phyloP scores from a whole-genome alignment of 1,284 basidiomycete genomes.

The Porodaedalea pini region DNA sequence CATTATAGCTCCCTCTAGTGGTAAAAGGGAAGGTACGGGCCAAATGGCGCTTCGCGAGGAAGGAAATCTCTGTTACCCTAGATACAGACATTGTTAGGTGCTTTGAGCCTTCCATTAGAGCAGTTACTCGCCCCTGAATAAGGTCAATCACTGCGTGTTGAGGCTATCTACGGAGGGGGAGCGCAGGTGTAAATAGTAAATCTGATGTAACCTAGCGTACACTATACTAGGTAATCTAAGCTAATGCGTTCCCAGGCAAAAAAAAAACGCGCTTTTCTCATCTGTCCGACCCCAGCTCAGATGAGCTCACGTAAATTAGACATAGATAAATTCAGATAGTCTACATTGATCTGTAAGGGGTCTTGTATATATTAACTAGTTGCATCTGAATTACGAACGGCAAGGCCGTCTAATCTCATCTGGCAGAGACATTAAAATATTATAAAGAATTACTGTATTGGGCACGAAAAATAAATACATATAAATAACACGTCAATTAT shows the following conservation, averaged over 20 bases:
- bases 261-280: background rate
- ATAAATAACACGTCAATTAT: constrained; percentile 6
- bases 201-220: background rate
- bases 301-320: background rate
- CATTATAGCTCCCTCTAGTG: no score
- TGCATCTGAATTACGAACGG: background rate
- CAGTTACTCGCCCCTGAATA: no score
- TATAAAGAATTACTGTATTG: background rate
- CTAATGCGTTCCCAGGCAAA: background rate
- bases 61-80: no score
- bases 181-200: background rate
- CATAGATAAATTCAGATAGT: background rate
- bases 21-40: no score
- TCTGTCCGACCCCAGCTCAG: background rate
- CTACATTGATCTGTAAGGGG: background rate
- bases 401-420: background rate
- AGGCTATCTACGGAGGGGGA: background rate
- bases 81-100: no score
- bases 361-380: background rate
- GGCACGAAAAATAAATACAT: background rate
- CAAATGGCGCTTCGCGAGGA: no score
- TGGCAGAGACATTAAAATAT: no score
- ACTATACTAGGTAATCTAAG: background rate
- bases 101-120: no score
- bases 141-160: constrained; percentile 3